Percentiles rank a stretch among this genome's conserved stretches.
phyloP scores from a whole-genome alignment of 257 asterid genomes.

The Capsicum baccatum region DNA sequence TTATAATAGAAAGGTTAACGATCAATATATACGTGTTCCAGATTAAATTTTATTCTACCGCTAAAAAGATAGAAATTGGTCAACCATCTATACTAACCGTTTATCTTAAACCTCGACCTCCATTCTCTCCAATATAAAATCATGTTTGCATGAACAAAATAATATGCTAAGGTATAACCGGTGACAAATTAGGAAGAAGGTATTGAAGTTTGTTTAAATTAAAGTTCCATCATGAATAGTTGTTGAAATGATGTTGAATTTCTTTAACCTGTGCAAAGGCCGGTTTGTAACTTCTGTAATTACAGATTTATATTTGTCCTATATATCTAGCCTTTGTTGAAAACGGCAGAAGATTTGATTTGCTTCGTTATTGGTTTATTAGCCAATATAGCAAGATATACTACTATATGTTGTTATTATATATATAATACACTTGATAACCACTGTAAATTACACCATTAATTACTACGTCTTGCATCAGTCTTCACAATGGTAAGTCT shows the following conservation, averaged over 20 bases:
- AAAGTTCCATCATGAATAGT: background rate
- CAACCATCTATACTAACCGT: too few relatives aligned
- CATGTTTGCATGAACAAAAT: too few relatives aligned
- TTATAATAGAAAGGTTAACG: too few relatives aligned
- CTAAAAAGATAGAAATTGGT: too few relatives aligned
- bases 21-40: too few relatives aligned
- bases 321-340: background rate
- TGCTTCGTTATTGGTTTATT: too few relatives aligned
- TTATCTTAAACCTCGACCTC: too few relatives aligned
- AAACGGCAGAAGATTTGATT: background rate
- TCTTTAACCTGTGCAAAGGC: background rate
- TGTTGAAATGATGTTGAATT: background rate
- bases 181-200: background rate
- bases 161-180: background rate
- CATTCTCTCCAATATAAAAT: too few relatives aligned
- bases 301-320: background rate
- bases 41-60: too few relatives aligned
- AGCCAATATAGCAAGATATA: too few relatives aligned
- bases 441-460: background rate
- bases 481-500: background rate
- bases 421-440: background rate
- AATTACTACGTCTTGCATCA: background rate
- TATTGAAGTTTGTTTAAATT: background rate
- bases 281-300: slow-evolving; percentile 5
- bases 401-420: too few relatives aligned